phyloP scores from a whole-genome alignment of 768 basidiomycete species.

The Suillus subaureus region DNA sequence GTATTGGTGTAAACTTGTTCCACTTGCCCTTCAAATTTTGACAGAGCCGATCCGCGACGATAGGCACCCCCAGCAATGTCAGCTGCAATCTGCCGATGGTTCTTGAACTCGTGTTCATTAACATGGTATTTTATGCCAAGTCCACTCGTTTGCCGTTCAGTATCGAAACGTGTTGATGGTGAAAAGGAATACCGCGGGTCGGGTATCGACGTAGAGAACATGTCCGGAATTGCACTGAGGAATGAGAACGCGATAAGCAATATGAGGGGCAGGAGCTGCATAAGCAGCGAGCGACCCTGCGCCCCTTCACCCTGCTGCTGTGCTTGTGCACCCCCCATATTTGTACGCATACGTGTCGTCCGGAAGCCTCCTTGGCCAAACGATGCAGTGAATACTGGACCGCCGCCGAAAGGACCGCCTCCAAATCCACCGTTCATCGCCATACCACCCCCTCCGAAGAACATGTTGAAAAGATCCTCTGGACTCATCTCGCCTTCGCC shows the following conservation, averaged over 20 bases:
- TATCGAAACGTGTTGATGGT: conserved; percentile 58
- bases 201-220: conserved; percentile 71
- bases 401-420: conserved; percentile 45
- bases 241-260: conserved; percentile 85
- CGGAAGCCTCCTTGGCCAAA: conserved; percentile 88
- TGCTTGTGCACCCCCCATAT: conserved; percentile 39
- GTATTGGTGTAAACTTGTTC: conserved; percentile 76
- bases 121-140: conserved; percentile 85
- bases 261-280: conserved; percentile 84
- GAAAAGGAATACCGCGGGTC: conserved; percentile 83
- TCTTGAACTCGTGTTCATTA: conserved; percentile 71
- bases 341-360: conserved; percentile 55
- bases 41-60: conserved; percentile 38
- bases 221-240: conserved; percentile 73
- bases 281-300: conserved; percentile 58
- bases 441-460: conserved; percentile 81
- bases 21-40: conserved; percentile 72
- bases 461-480: conserved; percentile 98
- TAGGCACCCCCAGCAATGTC: conserved; percentile 56
- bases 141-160: conserved; percentile 69
- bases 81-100: conserved; percentile 75
- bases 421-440: conserved; percentile 48
- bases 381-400: conserved; percentile 69
- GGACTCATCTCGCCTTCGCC: conserved; percentile 86
- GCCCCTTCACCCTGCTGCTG: conserved; percentile 40